A percentile compares a stretch with the other conserved stretches of the same genome.
Conservation (phyloP, 208 protist species). For the Trypanosoma grayi region DNA sequence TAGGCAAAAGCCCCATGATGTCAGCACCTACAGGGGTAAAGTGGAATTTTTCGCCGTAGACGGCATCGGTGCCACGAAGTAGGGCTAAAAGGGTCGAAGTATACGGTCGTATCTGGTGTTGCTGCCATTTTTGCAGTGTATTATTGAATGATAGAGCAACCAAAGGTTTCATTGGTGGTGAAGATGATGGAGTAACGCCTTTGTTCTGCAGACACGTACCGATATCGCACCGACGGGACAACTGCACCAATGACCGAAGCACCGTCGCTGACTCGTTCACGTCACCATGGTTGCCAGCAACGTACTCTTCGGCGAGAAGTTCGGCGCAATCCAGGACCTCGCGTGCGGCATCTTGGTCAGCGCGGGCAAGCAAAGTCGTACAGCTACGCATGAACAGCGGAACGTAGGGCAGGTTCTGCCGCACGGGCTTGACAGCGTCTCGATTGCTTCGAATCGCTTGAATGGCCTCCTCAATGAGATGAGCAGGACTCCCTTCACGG, state of each 20-base stretch:
- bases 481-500: conserved; percentile 40
- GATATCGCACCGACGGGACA: conserved; percentile 23
- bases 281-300: conserved; percentile 36
- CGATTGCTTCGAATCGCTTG: conserved; percentile 41
- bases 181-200: neutral
- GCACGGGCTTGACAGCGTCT: conserved; percentile 15
- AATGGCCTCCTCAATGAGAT: conserved; percentile 42
- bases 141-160: conserved; percentile 30
- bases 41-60: conserved; percentile 57
- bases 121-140: conserved; percentile 57
- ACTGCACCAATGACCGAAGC: conserved; percentile 45
- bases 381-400: conserved; percentile 65
- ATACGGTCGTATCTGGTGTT: conserved; percentile 27
- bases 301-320: conserved; percentile 39
- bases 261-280: conserved; percentile 66
- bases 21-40: conserved; percentile 57
- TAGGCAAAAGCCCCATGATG: conserved; percentile 63
- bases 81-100: conserved; percentile 65
- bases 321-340: conserved; percentile 41
- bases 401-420: conserved; percentile 28
- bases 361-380: conserved; percentile 49
- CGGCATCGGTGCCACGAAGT: conserved; percentile 45
- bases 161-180: conserved; percentile 2
- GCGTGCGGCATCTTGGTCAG: conserved; percentile 33
- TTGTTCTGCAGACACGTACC: conserved; percentile 5